A percentile compares a stretch with the other conserved stretches of the same genome.
phyloP scores from a whole-genome alignment of 192 early-diverging fungal genomes.

The Chytriomyces sp. region DNA sequence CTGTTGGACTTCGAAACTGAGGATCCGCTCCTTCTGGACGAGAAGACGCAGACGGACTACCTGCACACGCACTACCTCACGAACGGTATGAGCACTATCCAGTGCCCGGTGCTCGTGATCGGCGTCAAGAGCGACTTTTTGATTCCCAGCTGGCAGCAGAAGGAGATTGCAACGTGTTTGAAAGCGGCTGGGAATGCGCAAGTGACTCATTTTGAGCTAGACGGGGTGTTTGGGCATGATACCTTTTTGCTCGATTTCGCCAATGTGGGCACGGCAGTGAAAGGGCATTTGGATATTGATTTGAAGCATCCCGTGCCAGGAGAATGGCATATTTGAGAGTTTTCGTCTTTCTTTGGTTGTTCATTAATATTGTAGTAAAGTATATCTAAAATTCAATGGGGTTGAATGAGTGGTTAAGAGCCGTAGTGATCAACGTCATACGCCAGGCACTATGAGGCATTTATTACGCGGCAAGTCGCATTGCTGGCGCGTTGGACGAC shows the following conservation, averaged over 20 bases:
- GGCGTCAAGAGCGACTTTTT: constrained; percentile 94
- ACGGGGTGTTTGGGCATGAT: constrained; percentile 96
- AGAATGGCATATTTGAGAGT: neutral
- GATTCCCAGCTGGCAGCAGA: constrained; percentile 94
- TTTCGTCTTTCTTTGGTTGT: no score
- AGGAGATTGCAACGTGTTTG: constrained; percentile 91
- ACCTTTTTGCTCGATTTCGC: constrained; percentile 91
- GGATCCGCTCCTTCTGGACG: neutral
- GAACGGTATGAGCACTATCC: constrained; percentile 63
- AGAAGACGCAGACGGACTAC: neutral
- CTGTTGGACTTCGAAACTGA: no score
- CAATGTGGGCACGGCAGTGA: constrained; percentile 91
- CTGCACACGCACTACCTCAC: constrained; percentile 46
- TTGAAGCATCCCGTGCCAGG: constrained; percentile 1
- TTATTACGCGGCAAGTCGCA: no score
- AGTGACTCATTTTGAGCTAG: constrained; percentile 96
- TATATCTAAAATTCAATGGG: no score
- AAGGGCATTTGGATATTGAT: constrained; percentile 67
- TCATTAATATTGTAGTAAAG: no score
- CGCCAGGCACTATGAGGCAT: no score
- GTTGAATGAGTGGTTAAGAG: no score
- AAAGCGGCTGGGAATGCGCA: constrained; percentile 76
- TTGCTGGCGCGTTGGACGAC: no score
- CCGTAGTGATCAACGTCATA: no score
- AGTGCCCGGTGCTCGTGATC: constrained; percentile 84